A percentile compares a stretch with the other conserved stretches of the same genome.
Evolutionary conservation across 257 asterid species (phyloP).

Genomic region (Plantago elongata): DNA sequence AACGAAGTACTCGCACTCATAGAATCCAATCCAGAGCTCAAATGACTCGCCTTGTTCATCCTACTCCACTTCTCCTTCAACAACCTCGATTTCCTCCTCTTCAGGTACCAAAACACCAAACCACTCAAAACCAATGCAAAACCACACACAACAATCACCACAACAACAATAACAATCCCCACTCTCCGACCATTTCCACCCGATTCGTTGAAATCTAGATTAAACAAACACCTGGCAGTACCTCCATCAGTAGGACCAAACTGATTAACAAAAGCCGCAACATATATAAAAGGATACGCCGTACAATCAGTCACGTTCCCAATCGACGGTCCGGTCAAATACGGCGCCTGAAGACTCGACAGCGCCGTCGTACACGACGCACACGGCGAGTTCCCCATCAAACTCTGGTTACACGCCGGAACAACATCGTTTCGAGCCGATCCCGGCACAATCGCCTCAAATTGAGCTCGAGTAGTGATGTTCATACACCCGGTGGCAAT

Average conservation of each 20-base stretch:
- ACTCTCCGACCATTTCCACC: slow-evolving; percentile 18
- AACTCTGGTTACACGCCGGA: slow-evolving; percentile 56
- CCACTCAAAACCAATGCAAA: slow-evolving; percentile 26
- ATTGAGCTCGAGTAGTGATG: slow-evolving; percentile 53
- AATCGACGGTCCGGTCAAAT: slow-evolving; percentile 38
- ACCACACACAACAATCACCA: slow-evolving; percentile 22
- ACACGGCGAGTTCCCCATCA: slow-evolving; percentile 61
- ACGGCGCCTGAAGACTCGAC: slow-evolving; percentile 50
- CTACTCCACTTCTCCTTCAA: slow-evolving; percentile 22
- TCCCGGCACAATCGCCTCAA: slow-evolving; percentile 46
- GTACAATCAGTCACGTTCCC: slow-evolving; percentile 69
- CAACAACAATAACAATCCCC: slow-evolving; percentile 31
- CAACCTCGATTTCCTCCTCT: slow-evolving; percentile 26
- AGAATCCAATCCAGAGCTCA: slow-evolving; percentile 49
- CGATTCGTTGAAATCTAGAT: slow-evolving; percentile 41
- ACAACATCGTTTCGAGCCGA: slow-evolving; percentile 30
- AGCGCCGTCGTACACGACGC: slow-evolving; percentile 65
- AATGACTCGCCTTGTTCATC: slow-evolving; percentile 15
- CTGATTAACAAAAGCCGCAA: slow-evolving; percentile 57
- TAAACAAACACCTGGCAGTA: slow-evolving; percentile 66
- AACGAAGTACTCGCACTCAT: slow-evolving; percentile 60
- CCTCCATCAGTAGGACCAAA: slow-evolving; percentile 67
- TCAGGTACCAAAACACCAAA: slow-evolving; percentile 28
- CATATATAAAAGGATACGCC: slow-evolving; percentile 55
- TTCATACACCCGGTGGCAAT: slow-evolving; percentile 68